Evolutionary conservation across 1,284 basidiomycete genomes (phyloP).

Genomic region (Kwoniella shivajii): DNA sequence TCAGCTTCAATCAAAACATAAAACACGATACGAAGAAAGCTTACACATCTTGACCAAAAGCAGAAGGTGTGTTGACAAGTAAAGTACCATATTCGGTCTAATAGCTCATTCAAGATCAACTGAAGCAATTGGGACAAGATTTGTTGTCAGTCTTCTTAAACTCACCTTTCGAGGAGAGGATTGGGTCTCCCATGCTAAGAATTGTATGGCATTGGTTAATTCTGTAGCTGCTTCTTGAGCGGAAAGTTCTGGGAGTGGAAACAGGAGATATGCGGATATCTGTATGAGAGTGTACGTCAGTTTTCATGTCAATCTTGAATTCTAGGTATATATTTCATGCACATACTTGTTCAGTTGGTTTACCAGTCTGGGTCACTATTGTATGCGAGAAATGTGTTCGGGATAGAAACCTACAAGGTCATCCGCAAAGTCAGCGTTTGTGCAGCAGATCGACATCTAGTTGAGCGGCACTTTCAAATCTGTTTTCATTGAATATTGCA

Average conservation of each 20-base stretch:
- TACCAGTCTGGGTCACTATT: conserved; percentile 49
- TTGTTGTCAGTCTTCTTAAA: no score
- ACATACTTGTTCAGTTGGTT: conserved; percentile 45
- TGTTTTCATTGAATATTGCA: not conserved
- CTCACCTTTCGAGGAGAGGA: conserved; percentile 31
- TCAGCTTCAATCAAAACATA: not conserved
- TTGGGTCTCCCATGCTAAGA: conserved; percentile 34
- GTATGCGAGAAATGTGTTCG: conserved; percentile 46
- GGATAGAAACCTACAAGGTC: conserved; percentile 41
- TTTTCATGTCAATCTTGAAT: not conserved
- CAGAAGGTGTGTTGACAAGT: conserved; percentile 41
- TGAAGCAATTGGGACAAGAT: not conserved
- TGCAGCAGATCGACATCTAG: no score
- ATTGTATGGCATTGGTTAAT: conserved; percentile 30
- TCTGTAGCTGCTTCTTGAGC: conserved; percentile 28
- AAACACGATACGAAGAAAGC: conserved; percentile 8
- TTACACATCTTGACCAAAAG: conserved; percentile 49
- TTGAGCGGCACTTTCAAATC: no score
- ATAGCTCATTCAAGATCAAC: not conserved
- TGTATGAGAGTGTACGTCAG: no score
- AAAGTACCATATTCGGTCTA: conserved; percentile 45
- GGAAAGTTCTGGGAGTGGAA: conserved; percentile 32
- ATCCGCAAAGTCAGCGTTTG: not conserved
- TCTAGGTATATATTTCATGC: no score
- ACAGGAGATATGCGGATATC: conserved; percentile 46